A percentile compares a stretch with the other conserved stretches of the same genome.
Evolutionary conservation across 1,284 basidiomycete genomes (phyloP).

Genomic region (Athelia sp.): DNA sequence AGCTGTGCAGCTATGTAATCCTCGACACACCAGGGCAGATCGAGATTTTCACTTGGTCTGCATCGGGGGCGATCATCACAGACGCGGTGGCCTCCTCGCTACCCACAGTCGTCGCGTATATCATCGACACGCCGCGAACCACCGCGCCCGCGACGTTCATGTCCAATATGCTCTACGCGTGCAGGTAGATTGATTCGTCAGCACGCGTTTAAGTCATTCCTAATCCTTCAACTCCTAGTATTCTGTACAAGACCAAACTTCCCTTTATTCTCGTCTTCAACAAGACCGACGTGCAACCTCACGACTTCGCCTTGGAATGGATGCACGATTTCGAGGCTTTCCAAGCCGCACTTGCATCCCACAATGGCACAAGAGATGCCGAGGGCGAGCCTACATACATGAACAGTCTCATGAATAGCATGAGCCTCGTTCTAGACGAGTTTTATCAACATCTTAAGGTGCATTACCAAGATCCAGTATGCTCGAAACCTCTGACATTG

Average conservation of each 20-base stretch:
- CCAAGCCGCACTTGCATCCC: conserved; percentile 66
- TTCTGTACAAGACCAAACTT: conserved; percentile 96
- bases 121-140: conserved; percentile 96
- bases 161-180: conserved; percentile 99
- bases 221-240: conserved; percentile 46
- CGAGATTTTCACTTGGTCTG: conserved; percentile 99
- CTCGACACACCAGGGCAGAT: conserved; percentile 99
- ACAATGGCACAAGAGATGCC: conserved; percentile 62
- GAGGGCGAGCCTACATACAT: conserved; percentile 96
- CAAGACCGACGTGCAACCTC: conserved; percentile 90
- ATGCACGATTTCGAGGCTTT: conserved; percentile 97
- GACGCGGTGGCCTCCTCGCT: conserved; percentile 93
- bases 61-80: conserved; percentile 97
- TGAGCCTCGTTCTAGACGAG: conserved; percentile 97
- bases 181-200: conserved; percentile 57
- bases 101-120: conserved; percentile 93
- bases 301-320: conserved; percentile 95
- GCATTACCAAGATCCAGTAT: conserved; percentile 3
- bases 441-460: conserved; percentile 97
- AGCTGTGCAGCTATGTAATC: conserved; percentile 72
- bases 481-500: neutral
- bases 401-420: conserved; percentile 98
- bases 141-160: conserved; percentile 97
- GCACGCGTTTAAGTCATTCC: neutral
- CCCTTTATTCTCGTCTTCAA: conserved; percentile 99